Evolutionary conservation across 2,329 filamentous ascomycete genomes (phyloP), one percentile per base, ranked within the genome.

Genomic region (Xenoacremonium recifei): DNA sequence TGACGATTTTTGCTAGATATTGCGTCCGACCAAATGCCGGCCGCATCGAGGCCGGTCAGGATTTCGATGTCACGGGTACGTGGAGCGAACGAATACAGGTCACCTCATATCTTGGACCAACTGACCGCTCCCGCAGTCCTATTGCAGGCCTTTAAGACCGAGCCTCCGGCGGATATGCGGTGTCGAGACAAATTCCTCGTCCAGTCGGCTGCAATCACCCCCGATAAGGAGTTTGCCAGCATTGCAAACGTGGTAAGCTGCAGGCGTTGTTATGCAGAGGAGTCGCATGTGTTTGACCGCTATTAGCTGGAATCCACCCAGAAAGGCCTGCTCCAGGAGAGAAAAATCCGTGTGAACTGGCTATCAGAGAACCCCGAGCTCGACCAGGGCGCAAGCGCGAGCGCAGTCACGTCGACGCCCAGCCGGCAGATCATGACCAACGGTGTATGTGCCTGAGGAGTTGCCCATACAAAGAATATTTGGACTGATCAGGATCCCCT

Each of bases 131-230:
- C 16, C 17, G 39, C 49, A 95, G 93, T 99, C 44, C 84, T 97
- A 27, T 82, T 99, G 31, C 93, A 99, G 72, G 90, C 92, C 18
- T 96, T 99, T 93, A 96, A 96, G 76, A 82, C 89, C 62, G 91
- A 97, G 60, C 92, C 92, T 42, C 80, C 91, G 16, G 67, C 76
- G 44, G 91, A 96, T 64, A 84, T 87, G 49, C 91, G 89, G 67
- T 99, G 93, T 74, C 86, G 89, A 67, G 92, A 97, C 78, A 97
- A 97, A 74, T 97, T 97, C 68, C 80, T 97, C 40, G 92, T 97
- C 25, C 92, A 97, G 70, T 95, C 91, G 19, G 88, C 95, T 36
- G 76, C 83, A 38, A 87, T 96, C 53, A 85, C 85, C 17, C 76
- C 83, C 50, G 88, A 95, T 61, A 88, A 90, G 70, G 89, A 96